Conservation (phyloP, 768 basidiomycete species). For the Podaxis sp. region DNA sequence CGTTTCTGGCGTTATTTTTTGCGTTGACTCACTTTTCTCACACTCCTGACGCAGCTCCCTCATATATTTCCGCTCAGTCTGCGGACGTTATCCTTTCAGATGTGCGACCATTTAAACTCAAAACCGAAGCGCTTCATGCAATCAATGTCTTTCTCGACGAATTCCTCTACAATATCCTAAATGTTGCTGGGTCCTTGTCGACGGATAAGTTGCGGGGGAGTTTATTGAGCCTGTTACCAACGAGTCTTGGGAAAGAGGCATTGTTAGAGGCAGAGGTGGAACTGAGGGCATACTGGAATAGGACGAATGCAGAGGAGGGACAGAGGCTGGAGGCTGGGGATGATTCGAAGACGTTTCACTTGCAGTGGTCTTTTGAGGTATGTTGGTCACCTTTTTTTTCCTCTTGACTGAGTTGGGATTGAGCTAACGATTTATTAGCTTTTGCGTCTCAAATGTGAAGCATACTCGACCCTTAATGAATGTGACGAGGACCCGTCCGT, state of each 20-base stretch:
- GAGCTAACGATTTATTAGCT: conserved; percentile 40
- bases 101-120: conserved; percentile 85
- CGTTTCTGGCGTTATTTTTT: conserved; percentile 4
- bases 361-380: conserved; percentile 78
- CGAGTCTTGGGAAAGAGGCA: conserved; percentile 85
- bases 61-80: conserved; percentile 77
- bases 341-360: conserved; percentile 54
- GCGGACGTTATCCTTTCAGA: conserved; percentile 93
- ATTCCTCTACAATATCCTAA: conserved; percentile 70
- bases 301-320: conserved; percentile 39
- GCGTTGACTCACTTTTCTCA: background rate
- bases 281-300: conserved; percentile 84
- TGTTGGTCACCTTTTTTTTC: conserved; percentile 17
- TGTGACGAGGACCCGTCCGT: conserved; percentile 69
- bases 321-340: conserved; percentile 36
- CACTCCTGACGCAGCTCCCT: conserved; percentile 41
- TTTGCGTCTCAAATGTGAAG: conserved; percentile 81
- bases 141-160: conserved; percentile 86
- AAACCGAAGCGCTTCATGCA: conserved; percentile 66
- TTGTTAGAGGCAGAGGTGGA: conserved; percentile 92
- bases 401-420: background rate
- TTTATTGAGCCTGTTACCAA: conserved; percentile 69
- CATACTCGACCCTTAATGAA: conserved; percentile 82
- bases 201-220: conserved; percentile 73
- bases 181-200: conserved; percentile 58